Evolutionary conservation across 352 stramenopile genomes (phyloP), one percentile per base, ranked within the genome.

Genomic region (Globisporangium middletonii): DNA sequence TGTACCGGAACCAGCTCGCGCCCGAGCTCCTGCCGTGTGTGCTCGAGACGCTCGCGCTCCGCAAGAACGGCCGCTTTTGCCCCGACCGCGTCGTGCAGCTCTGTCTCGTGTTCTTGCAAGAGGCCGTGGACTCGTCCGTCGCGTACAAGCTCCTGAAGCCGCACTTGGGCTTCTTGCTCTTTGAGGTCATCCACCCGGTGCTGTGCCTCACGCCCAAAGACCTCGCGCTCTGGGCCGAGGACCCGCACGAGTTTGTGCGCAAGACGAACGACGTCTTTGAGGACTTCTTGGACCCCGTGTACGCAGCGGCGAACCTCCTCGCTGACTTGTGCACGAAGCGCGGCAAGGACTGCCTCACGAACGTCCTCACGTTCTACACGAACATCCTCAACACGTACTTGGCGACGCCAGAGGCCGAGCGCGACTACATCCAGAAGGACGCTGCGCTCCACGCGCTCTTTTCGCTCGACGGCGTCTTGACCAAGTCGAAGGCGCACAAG

Each of bases 121-220:
- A 97, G 51, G 92, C 92, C 13, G 87, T 98, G 18, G 96, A 99
- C 67, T 89, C 98, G 62, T 93, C 92, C 3, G 79, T 95, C 3
- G 97, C 95, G 2, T 99, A 99, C 87, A 98, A 98, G 73, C 69
- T 99, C 6, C 81, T 99, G 35, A 99, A 99, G 72, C 97, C 97
- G 30, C 95, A 99, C 71, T 74, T 99, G 41, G 89, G 96, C 56
- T 99, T 99, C 71, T 62, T 99, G 45, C 71, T 99, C 30, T 98
- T 98, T 60, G 91, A 99, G 63, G 96, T 98, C 8, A 94, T 97
- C 53, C 98, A 98, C 67, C 96, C 95, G 11, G 87, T 92, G 50
- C 86, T 99, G 52, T 98, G 94, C 64, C 69, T 99, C 18, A 97
- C 82, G 9, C 75, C 90, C 7, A 94, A 97, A 54, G 96, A 99